Conservation (phyloP, 305 asterid genomes). For the Lippia alba region DNA sequence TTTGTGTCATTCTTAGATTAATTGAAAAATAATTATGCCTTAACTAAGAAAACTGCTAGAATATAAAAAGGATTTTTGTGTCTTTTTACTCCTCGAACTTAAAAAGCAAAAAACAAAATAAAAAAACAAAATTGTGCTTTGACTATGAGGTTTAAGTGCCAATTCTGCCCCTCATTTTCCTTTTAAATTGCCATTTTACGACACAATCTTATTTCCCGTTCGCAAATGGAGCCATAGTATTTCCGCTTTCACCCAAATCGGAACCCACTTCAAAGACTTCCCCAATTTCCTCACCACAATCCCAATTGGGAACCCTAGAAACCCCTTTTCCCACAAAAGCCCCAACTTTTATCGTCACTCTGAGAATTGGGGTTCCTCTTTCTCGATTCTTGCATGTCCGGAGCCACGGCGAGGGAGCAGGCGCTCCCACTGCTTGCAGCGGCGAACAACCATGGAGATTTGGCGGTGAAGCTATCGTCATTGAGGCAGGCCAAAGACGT, state of each 20-base stretch:
- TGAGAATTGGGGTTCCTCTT: neutral
- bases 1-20: too few relatives aligned
- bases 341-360: slow-evolving; percentile 19
- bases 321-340: slow-evolving; percentile 24
- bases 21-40: too few relatives aligned
- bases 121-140: too few relatives aligned
- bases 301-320: slow-evolving; percentile 62
- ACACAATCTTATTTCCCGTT: neutral
- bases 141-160: too few relatives aligned
- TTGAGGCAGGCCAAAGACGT: slow-evolving; percentile 85
- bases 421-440: slow-evolving; percentile 88
- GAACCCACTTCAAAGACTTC: slow-evolving; percentile 3
- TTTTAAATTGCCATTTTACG: neutral
- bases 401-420: slow-evolving; percentile 70
- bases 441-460: slow-evolving; percentile 91
- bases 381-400: slow-evolving; percentile 52
- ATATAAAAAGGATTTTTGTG: too few relatives aligned
- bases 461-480: slow-evolving; percentile 86
- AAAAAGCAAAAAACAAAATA: too few relatives aligned
- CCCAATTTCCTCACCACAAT: neutral
- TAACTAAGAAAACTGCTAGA: too few relatives aligned
- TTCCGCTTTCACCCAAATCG: slow-evolving; percentile 3
- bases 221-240: slow-evolving; percentile 6
- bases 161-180: too few relatives aligned
- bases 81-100: too few relatives aligned